A percentile compares a stretch with the other conserved stretches of the same genome.
These are phyloP conservation scores for Penicillium parvum DNA, from an alignment of 495 filamentous ascomycete genomes.

Conservation along the genomic window DNA sequence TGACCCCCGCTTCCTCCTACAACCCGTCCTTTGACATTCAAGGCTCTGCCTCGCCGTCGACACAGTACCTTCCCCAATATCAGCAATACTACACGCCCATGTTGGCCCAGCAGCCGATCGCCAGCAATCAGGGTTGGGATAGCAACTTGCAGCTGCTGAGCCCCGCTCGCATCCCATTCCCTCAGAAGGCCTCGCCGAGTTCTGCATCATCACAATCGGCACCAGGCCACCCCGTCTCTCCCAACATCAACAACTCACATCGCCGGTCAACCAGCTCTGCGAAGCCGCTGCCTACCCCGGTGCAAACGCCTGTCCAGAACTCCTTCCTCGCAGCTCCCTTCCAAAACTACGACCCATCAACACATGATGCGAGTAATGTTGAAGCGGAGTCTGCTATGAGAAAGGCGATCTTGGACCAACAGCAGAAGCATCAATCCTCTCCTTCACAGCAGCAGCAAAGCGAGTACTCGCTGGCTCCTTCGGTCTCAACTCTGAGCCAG, in stretches of 20 bases:
- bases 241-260: conserved; percentile 25
- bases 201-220: conserved; percentile 31
- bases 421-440: conserved; percentile 30
- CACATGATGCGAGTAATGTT: conserved; percentile 39
- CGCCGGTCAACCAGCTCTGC: conserved; percentile 29
- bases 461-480: conserved; percentile 49
- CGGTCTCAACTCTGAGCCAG: conserved; percentile 51
- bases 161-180: conserved; percentile 35
- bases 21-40: conserved; percentile 39
- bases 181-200: conserved; percentile 35
- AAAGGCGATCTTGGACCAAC: conserved; percentile 51
- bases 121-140: conserved; percentile 41
- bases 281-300: conserved; percentile 48
- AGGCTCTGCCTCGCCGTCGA: conserved; percentile 30
- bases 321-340: conserved; percentile 43
- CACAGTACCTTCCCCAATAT: conserved; percentile 31
- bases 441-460: conserved; percentile 29
- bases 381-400: conserved; percentile 51
- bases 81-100: conserved; percentile 37
- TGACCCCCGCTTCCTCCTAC: conserved; percentile 45
- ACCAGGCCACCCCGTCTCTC: conserved; percentile 12
- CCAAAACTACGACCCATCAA: conserved; percentile 43
- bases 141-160: conserved; percentile 39
- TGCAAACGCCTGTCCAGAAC: conserved; percentile 42
- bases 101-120: conserved; percentile 40